Base-by-base conservation (phyloP, 306 rosid genomes). In the Benincasa hispida region DNA sequence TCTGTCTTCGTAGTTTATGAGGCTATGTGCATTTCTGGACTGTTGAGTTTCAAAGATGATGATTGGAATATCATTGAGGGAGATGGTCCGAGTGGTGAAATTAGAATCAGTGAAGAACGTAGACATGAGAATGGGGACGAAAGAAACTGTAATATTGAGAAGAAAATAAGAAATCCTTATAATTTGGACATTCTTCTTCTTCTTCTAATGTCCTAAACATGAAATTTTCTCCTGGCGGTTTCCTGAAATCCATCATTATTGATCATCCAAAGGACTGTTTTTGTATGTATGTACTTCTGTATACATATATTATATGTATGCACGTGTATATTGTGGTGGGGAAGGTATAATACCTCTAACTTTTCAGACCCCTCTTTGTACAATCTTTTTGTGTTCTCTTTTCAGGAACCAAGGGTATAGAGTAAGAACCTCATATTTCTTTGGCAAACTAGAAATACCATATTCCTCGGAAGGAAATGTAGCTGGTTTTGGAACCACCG, bases 381-480 rank as follows among this genome's bases (percentile, higher is more conserved):
- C 21, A 10, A 34, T 19, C 9, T 72, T 35, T 19, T 32, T 35
- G 78, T 41, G 76, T 42, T 63, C 51, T 85, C 53, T 59, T 77
- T 78, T 50, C 78, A 94, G 99, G 89, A 81, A 62, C 58, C 82
- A 37, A 75, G 80, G 84, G 18, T 80, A 83, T 57, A 78, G 78
- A 37, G 41, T 75, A 13, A 83, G 88, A 87, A 80, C 76, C 25
- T 74, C 82, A 24, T 77, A 66, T 22, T 84, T 75, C 51, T 80
- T 76, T 76, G 81, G 83, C 72, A 84, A 87, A 37, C 84, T 82
- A 50, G 87, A 82, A 76, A 50, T 54, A 17, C 82, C 77, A 18
- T 62, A 39, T 74, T 34, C 63, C 77, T 51, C 11, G 50, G 70
- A 56, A 28, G 87, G 84, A 72, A 76, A 85, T 28, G 72, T 17